Percentiles rank a stretch among this genome's conserved stretches.
Evolutionary conservation across 2,329 filamentous ascomycete species (phyloP).

Genomic region (Neonectria magnoliae): DNA sequence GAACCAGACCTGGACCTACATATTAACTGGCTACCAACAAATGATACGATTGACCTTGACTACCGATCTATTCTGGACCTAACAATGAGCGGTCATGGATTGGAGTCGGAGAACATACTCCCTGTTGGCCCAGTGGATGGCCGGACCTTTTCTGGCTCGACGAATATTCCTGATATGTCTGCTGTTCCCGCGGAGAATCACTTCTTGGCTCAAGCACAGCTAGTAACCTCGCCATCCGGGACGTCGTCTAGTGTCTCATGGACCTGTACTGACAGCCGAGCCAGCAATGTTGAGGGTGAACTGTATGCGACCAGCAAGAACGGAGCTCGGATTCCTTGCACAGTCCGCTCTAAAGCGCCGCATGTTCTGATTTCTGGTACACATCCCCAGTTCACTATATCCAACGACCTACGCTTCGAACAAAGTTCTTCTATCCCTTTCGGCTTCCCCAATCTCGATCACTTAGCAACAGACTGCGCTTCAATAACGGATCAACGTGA

Average conservation of each 20-base stretch:
- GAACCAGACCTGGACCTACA: constrained; percentile 31
- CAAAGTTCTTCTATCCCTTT: neutral
- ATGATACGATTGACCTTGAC: constrained; percentile 36
- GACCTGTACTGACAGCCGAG: constrained; percentile 6
- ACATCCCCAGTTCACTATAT: neutral
- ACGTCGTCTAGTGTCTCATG: constrained; percentile 28
- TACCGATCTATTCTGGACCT: constrained; percentile 29
- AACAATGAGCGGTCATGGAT: neutral
- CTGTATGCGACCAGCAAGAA: constrained; percentile 34
- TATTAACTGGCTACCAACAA: constrained; percentile 41
- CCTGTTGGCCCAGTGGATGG: neutral
- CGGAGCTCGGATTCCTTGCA: constrained; percentile 31
- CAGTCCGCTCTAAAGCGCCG: constrained; percentile 21
- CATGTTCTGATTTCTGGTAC: constrained; percentile 12
- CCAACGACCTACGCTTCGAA: neutral
- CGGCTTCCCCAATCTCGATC: neutral
- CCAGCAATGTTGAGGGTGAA: constrained; percentile 5
- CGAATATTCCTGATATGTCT: neutral
- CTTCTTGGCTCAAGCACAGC: neutral
- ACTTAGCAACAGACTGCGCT: accelerated
- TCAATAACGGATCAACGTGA: neutral
- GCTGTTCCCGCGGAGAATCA: neutral
- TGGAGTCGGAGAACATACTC: neutral
- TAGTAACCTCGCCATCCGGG: neutral
- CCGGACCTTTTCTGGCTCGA: neutral